Percentiles rank a stretch among this genome's conserved stretches.
These are phyloP conservation scores for Alternaria atra DNA, from an alignment of 2,329 filamentous ascomycete genomes.

Conservation along the genomic window DNA sequence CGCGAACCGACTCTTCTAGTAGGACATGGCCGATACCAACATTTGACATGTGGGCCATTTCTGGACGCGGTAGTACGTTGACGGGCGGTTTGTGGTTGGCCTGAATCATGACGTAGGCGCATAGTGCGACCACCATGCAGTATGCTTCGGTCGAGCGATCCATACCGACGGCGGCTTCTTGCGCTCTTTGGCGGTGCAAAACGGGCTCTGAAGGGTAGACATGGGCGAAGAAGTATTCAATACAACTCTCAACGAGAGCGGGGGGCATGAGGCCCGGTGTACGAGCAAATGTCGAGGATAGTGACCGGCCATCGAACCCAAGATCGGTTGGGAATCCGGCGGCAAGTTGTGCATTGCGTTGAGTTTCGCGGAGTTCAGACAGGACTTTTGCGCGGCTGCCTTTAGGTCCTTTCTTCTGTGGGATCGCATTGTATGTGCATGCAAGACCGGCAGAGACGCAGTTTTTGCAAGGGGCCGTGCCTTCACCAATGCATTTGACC, in stretches of 20 bases:
- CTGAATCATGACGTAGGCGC: conserved; percentile 61
- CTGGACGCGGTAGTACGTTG: conserved; percentile 58
- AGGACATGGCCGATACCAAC: conserved; percentile 63
- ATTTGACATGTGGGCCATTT: conserved; percentile 54
- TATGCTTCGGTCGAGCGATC: conserved; percentile 64
- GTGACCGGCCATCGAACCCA: conserved; percentile 53
- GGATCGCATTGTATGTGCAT: conserved; percentile 72
- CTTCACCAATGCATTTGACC: conserved; percentile 62
- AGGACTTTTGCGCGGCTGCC: conserved; percentile 70
- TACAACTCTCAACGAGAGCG: conserved; percentile 62
- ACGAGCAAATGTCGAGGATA: conserved; percentile 56
- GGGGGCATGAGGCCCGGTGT: conserved; percentile 60
- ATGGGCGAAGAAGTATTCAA: conserved; percentile 69
- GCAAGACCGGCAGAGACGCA: conserved; percentile 66
- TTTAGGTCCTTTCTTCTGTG: conserved; percentile 71
- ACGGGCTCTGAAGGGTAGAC: conserved; percentile 72
- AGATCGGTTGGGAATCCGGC: conserved; percentile 51
- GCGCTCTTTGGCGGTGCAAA: conserved; percentile 61
- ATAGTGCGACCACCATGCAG: conserved; percentile 63
- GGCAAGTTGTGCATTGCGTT: conserved; percentile 56
- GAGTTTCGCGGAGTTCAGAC: conserved; percentile 66
- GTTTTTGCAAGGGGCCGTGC: conserved; percentile 66
- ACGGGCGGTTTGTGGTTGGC: conserved; percentile 57
- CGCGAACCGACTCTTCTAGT: conserved; percentile 66
- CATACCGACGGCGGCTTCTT: conserved; percentile 63